Conservation (phyloP, 169 alveolate species). For the Cyclospora cayetanensis region DNA sequence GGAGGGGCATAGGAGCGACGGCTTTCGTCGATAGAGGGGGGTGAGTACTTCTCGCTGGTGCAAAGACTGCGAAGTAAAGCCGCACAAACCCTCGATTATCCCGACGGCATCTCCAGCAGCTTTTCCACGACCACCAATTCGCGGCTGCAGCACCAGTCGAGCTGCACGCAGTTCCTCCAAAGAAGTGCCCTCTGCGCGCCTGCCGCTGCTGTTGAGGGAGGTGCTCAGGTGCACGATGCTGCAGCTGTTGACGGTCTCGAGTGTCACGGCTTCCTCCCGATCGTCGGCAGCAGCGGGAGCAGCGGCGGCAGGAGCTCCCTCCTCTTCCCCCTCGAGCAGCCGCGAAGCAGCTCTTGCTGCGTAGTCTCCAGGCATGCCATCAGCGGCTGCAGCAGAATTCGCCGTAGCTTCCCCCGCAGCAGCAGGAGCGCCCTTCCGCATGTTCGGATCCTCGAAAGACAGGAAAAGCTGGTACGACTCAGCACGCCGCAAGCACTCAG, state of each 20-base stretch:
- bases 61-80: conserved; percentile 8
- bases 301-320: neutral
- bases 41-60: neutral
- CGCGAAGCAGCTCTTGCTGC: neutral
- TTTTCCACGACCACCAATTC: too few species aligned
- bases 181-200: neutral
- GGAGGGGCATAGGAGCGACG: neutral
- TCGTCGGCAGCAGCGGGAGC: neutral
- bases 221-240: neutral
- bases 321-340: too few species aligned
- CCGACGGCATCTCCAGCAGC: neutral
- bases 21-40: neutral
- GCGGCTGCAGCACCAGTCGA: too few species aligned
- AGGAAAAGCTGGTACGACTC: neutral
- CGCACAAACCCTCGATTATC: conserved; percentile 17
- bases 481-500: neutral
- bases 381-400: neutral
- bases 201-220: neutral
- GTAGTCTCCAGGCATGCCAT: neutral
- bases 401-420: neutral
- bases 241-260: conserved; percentile 1
- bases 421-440: neutral
- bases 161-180: neutral
- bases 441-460: neutral
- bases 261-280: neutral